Evolutionary conservation across 2,329 filamentous ascomycete genomes (phyloP), one percentile per base, ranked within the genome.

Genomic region (Cercospora sojina): DNA sequence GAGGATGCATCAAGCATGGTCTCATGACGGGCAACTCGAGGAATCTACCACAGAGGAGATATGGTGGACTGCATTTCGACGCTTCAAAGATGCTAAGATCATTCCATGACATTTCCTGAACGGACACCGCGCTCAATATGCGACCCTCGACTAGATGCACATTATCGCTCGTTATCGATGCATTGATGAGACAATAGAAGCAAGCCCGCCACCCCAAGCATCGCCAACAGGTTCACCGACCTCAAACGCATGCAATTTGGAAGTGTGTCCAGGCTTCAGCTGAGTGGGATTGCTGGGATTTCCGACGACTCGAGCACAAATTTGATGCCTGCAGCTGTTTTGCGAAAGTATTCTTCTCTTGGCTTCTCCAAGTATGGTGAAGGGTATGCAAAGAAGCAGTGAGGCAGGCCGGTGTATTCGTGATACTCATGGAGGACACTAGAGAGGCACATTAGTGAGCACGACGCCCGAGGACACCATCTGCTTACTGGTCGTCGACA

Each of bases 31-130:
- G 3, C 65, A 67, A 51, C 61, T 51, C 29, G 69, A 71, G 41
- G 67, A 71, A 49, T 49, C 59, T 12, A 66, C 68, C 68, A 25
- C 78, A 10, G 69, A 71, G 55, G 49, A 77, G 62, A 72, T 79
- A 2, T 83, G 81, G 80, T 77, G 80, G 25, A 71, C 68, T 13
- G 78, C 80, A n/a, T 83, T 82, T 75, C 80, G 81, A 61, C 71
- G 78, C 65, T 82, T 82, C 77, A 79, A 74, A 70, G 74, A 74
- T 66, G 80, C 80, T 1, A 81, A 77, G 65, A 77, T 82, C 57
- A 81, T 82, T 64, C 80, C 80, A 16, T 71, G 65, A 64, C 31
- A 23, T 49, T 58, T 25, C 12, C n/a, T 5, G 20, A 55, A 55
- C 25, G 13, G 23, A 29, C 10, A 20, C 43, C 18, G 47, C 20